These are phyloP conservation scores for Leccinum insolens DNA, from an alignment of 1,284 basidiomycete species.

Conservation along the genomic window DNA sequence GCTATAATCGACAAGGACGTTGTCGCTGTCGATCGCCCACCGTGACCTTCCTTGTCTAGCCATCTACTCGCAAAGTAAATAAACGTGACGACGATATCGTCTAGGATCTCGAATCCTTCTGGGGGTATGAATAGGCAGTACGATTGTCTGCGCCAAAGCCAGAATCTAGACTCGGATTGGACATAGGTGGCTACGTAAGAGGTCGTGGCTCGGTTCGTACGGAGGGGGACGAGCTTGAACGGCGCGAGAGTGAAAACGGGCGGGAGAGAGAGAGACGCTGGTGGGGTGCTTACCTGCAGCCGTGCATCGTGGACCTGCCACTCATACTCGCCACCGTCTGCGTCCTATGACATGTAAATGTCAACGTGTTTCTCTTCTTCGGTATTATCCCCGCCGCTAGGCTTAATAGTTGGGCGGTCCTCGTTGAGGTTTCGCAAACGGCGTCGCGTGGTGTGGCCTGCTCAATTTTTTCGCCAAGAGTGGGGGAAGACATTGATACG, in stretches of 20 bases:
- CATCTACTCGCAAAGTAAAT: constrained; percentile 37
- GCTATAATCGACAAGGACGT: not conserved
- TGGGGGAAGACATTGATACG: too few relatives aligned
- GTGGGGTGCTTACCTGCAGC: constrained; percentile 25
- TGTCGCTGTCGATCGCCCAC: not conserved
- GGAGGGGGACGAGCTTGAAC: constrained; percentile 31
- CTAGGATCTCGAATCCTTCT: constrained; percentile 33
- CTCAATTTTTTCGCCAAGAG: too few relatives aligned
- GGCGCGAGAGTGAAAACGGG: not conserved
- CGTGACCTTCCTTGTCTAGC: constrained; percentile 27
- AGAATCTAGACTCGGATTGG: constrained; percentile 22
- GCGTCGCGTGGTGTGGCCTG: too few relatives aligned
- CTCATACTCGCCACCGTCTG: constrained; percentile 29
- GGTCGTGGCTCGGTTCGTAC: not conserved
- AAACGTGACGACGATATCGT: constrained; percentile 40
- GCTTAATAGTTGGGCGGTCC: too few relatives aligned
- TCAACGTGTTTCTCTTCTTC: too few relatives aligned
- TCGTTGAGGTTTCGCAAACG: too few relatives aligned
- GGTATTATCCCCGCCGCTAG: too few relatives aligned
- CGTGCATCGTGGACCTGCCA: constrained; percentile 30
- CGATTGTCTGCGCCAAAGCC: constrained; percentile 21
- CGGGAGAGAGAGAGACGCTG: not conserved
- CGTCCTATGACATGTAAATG: too few relatives aligned
- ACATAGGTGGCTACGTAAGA: constrained; percentile 34
- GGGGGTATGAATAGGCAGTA: constrained; percentile 32